Base-by-base conservation (phyloP, 257 asterid species). In the Thymus mandschuricus region DNA sequence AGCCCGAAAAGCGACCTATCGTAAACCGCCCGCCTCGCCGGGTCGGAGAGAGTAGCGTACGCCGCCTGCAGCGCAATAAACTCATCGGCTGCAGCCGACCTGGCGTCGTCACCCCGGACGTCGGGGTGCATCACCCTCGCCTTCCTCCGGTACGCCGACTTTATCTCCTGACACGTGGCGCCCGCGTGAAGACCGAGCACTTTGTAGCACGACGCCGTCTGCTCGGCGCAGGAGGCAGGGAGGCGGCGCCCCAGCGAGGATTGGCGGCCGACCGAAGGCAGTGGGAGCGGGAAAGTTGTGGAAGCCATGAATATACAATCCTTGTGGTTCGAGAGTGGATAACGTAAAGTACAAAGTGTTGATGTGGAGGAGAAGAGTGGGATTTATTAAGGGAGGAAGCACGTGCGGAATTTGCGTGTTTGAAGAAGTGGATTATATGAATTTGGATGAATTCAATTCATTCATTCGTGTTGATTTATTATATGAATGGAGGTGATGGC, bases 11-110 rank as follows among this genome's bases (percentile, higher is more conserved):
- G 29, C 2, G 76, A 73, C 21, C 78, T 75, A 54, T 88, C 96
- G 56, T 86, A 88, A 2, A 50, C 73, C 51, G 87, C 85, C 0
- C 96, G 86, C 64, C 76, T 84, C 67, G 75, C 85, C 38, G 89
- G 92, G 61, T 86, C 92, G 13, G 87, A 82, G 0, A 88, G 96
- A 64, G 87, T 88, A 8, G 80, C 73, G 34, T 88, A 88, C 8
- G 92, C 92, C 68, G 89, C 74, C 69, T 82, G 89, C 7, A 87
- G 76, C 46, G 80, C 78, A 69, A 87, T 81, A 46, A 87, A 87
- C 77, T 82, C 86, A 41, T 81, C 88, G 29, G 86, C 21, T 21
- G 21, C 65, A 2, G 80, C 48, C 8, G 79, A 60, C 74, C 21
- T 21, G 21, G 75, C 69, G 63, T 49, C 71, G 21, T 51, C 71